Evolutionary conservation across 73 alveolate genomes (phyloP).

Genomic region (Durusdinium trenchii): DNA sequence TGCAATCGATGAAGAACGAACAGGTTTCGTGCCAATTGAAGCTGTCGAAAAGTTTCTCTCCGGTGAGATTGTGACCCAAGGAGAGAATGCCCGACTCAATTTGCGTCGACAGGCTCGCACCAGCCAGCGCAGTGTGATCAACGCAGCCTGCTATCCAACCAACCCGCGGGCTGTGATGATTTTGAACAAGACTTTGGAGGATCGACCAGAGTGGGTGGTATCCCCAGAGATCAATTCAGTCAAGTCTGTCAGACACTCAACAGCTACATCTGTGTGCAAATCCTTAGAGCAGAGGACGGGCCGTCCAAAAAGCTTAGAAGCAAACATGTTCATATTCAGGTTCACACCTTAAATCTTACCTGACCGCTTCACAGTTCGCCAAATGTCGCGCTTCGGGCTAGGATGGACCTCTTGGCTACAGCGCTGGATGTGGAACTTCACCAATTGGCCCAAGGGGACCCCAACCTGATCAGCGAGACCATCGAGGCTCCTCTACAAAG

Average conservation of each 20-base stretch:
- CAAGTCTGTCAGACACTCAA: not conserved
- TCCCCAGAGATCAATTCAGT: not conserved
- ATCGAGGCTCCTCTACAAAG: not conserved
- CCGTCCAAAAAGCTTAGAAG: not conserved
- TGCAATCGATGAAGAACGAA: constrained; percentile 52
- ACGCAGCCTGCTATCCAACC: not conserved
- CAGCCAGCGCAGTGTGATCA: constrained; percentile 48
- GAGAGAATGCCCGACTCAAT: constrained; percentile 19
- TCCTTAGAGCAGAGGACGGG: constrained; percentile 31
- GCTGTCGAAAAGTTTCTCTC: constrained; percentile 84
- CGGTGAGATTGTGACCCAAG: constrained; percentile 68
- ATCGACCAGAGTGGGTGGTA: constrained; percentile 48
- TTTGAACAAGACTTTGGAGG: constrained; percentile 55
- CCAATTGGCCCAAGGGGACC: constrained; percentile 62
- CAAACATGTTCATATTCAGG: not conserved
- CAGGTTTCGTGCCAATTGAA: constrained; percentile 60
- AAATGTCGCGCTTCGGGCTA: not conserved
- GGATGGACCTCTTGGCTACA: constrained; percentile 67
- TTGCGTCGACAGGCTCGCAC: constrained; percentile 21
- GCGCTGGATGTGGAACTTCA: constrained; percentile 71
- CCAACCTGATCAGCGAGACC: constrained; percentile 62
- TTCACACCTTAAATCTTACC: too few relatives aligned
- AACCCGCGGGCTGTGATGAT: constrained; percentile 78
- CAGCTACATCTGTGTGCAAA: not conserved
- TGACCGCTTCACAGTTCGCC: not conserved